Conservation (phyloP, 1,284 basidiomycete species). For the Mrakiaceae sp. region DNA sequence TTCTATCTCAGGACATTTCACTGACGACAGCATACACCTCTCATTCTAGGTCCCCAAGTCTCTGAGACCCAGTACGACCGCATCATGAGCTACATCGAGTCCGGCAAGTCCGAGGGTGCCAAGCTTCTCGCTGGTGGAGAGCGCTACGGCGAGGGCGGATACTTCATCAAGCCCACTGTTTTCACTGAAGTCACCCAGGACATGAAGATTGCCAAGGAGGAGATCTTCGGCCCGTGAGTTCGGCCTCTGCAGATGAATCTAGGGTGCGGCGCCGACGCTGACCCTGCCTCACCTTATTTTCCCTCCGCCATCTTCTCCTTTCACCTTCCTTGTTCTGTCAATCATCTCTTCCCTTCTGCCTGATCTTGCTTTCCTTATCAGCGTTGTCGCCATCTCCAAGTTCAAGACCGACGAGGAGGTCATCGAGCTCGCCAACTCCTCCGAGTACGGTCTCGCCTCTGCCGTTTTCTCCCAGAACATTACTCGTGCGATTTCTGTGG, state of each 20-base stretch:
- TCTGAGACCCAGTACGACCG: conserved; percentile 43
- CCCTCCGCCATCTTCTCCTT: not conserved
- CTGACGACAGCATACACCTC: too few relatives aligned
- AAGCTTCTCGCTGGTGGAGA: conserved; percentile 65
- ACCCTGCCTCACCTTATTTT: too few relatives aligned
- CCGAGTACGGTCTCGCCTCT: conserved; percentile 72
- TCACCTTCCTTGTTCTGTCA: conserved; percentile 20
- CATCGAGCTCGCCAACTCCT: conserved; percentile 69
- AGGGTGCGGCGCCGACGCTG: too few relatives aligned
- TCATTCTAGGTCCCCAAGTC: conserved; percentile 61
- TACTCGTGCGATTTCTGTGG: conserved; percentile 58
- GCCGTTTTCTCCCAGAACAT: conserved; percentile 53
- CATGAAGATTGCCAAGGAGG: conserved; percentile 82
- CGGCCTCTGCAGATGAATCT: too few relatives aligned
- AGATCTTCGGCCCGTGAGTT: conserved; percentile 67
- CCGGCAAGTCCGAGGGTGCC: conserved; percentile 75
- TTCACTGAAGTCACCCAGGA: conserved; percentile 65
- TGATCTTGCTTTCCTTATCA: too few relatives aligned
- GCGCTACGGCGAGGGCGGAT: conserved; percentile 53
- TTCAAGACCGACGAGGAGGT: conserved; percentile 40
- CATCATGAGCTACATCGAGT: conserved; percentile 79
- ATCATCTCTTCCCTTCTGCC: conserved; percentile 2
- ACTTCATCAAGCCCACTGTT: conserved; percentile 65
- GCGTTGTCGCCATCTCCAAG: too few relatives aligned
- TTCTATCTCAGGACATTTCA: too few relatives aligned